phyloP scores from a whole-genome alignment of 495 filamentous ascomycete species.

The Aspergillus baeticus region DNA sequence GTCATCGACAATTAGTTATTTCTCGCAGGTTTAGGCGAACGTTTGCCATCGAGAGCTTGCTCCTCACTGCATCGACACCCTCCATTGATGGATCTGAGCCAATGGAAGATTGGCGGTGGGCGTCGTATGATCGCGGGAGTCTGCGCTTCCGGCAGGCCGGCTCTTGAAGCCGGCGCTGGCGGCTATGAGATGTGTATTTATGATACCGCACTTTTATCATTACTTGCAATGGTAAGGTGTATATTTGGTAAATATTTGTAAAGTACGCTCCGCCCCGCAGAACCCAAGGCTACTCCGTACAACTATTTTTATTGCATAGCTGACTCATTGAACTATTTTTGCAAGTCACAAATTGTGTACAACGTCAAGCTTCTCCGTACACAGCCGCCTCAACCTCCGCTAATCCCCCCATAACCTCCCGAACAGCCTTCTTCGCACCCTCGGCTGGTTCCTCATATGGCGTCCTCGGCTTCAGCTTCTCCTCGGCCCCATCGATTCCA shows the following conservation, averaged over 20 bases:
- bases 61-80: background rate
- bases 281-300: too few species aligned
- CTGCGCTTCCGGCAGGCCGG: slow-evolving; percentile 36
- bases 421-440: slow-evolving; percentile 46
- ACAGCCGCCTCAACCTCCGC: slow-evolving; percentile 12
- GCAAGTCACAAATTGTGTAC: too few species aligned
- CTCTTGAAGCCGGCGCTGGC: background rate
- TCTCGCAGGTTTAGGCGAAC: background rate
- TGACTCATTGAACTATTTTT: too few species aligned
- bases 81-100: slow-evolving; percentile 9
- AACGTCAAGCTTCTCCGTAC: too few species aligned
- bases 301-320: too few species aligned
- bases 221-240: too few species aligned
- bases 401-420: slow-evolving; percentile 40
- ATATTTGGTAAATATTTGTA: background rate
- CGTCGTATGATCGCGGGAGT: slow-evolving; percentile 47
- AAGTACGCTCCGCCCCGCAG: background rate
- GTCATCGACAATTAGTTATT: background rate
- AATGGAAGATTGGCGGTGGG: slow-evolving; percentile 13
- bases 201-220: too few species aligned
- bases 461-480: slow-evolving; percentile 54
- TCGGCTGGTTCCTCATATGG: slow-evolving; percentile 55
- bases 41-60: background rate
- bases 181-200: too few species aligned
- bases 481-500: slow-evolving; percentile 54